Base-by-base conservation (phyloP, 257 asterid species). In the Nicotiana paniculata region DNA sequence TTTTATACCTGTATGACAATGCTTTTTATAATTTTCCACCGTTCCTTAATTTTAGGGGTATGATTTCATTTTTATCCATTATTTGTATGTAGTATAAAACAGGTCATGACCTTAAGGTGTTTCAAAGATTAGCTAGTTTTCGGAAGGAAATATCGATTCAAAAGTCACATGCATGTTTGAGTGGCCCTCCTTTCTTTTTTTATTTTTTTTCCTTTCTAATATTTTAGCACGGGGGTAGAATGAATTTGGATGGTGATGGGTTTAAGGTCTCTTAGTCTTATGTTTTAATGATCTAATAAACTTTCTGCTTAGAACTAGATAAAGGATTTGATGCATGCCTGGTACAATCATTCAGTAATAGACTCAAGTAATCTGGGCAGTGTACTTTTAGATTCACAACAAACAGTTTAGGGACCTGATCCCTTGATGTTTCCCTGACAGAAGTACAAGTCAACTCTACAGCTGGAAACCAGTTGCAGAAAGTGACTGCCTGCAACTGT, bases 91-190 rank as follows among this genome's bases (percentile, higher is more conserved):
- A 92, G 98, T 97, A 90, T 57, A 95, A 92, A 91, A 86, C 85
- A 9, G 97, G 97, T 55, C 97, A 91, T 80, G 88, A 84, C 87
- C 94, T 93, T 48, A 93, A 92, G 84, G 88, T 91, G 51, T 92
- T 95, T 64, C 88, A 84, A 43, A 88, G 99, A 87, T 80, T 91
- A 81, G 88, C 90, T 8, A 90, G 89, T 79, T 90, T 96, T 62
- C 88, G 92, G 8, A 95, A 93, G 87, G 97, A 95, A 83, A 85
- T 88, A 76, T 82, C 93, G 6, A 84, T 90, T 88, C 95, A 89
- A 87, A 90, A 87, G 85, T 84, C 90, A 79, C 85, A 85, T 57
- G 6, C 85, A 84, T 58, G 9, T 68, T 67, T 91, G 86, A 89
- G 63, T 59, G 75, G 17, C 61, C 37, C 10, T 46, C 61, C 24